Percentiles rank a stretch among this genome's conserved stretches.
These are phyloP conservation scores for Bertia moriformis DNA, from an alignment of 2,329 filamentous ascomycete species.

Conservation along the genomic window DNA sequence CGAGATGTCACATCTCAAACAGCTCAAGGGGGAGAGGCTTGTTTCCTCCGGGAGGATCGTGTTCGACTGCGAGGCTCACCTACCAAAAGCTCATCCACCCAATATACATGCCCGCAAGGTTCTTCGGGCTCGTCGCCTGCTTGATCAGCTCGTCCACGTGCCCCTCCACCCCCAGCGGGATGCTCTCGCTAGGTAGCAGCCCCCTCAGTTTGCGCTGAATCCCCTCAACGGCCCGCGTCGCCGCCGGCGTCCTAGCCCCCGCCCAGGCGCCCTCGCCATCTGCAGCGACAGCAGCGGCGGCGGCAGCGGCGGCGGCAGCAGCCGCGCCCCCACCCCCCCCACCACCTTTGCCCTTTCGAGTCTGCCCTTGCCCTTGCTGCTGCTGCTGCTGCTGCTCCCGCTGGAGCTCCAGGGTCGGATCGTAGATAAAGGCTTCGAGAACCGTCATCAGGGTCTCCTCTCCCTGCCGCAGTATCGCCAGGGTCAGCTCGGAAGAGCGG, in stretches of 20 bases:
- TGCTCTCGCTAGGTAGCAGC: constrained; percentile 70
- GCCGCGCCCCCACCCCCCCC: constrained; percentile 4
- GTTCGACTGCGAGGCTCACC: too few relatives aligned
- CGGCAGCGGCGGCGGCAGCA: too few relatives aligned
- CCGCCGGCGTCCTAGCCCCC: constrained; percentile 37
- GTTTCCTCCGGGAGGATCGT: too few relatives aligned
- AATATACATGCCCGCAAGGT: constrained; percentile 89
- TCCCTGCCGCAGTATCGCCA: constrained; percentile 72
- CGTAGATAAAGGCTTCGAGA: constrained; percentile 89
- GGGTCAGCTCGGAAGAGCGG: constrained; percentile 75
- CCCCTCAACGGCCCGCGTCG: constrained; percentile 72
- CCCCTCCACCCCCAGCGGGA: constrained; percentile 85
- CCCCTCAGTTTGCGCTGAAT: constrained; percentile 79
- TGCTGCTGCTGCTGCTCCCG: constrained; percentile 57
- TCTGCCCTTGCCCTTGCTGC: constrained; percentile 28
- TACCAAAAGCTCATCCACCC: constrained; percentile 47
- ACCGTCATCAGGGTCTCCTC: constrained; percentile 96
- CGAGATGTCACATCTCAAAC: too few relatives aligned
- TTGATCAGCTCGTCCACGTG: constrained; percentile 93
- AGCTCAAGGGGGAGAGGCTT: too few relatives aligned
- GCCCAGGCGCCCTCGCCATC: too few relatives aligned
- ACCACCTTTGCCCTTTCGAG: constrained; percentile 10
- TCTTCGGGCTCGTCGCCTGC: constrained; percentile 66
- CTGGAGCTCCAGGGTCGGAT: constrained; percentile 89
- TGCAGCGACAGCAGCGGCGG: too few relatives aligned